These are phyloP conservation scores for Boletus insuetus DNA, from an alignment of 768 basidiomycete species.

Conservation along the genomic window DNA sequence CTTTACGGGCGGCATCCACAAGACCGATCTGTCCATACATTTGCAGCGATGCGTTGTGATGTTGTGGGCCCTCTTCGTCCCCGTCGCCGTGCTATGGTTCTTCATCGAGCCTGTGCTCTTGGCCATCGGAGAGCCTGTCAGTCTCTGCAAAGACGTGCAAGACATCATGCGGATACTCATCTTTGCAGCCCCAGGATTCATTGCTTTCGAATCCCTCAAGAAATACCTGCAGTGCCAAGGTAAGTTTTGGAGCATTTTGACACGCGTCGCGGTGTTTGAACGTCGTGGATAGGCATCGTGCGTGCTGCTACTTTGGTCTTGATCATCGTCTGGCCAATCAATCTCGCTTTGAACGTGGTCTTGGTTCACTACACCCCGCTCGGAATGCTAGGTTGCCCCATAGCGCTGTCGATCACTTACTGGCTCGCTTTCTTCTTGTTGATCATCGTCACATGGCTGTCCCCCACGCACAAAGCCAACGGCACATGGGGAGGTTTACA, in stretches of 20 bases:
- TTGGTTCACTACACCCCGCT: slow-evolving; percentile 65
- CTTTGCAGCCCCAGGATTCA: slow-evolving; percentile 67
- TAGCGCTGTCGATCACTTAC: slow-evolving; percentile 67
- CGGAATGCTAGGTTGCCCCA: slow-evolving; percentile 62
- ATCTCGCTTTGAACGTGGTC: slow-evolving; percentile 54
- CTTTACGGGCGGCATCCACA: slow-evolving; percentile 58
- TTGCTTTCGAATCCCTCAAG: slow-evolving; percentile 74
- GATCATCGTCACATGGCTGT: slow-evolving; percentile 45
- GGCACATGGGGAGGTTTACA: slow-evolving; percentile 64
- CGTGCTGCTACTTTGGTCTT: slow-evolving; percentile 65
- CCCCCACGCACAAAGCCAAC: slow-evolving; percentile 52
- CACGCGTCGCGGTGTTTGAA: background rate
- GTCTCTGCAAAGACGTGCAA: slow-evolving; percentile 60
- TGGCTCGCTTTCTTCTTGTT: slow-evolving; percentile 65
- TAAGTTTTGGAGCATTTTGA: slow-evolving; percentile 22
- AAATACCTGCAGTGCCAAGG: slow-evolving; percentile 82
- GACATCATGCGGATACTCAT: slow-evolving; percentile 62
- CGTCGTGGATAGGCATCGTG: slow-evolving; percentile 59
- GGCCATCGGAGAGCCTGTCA: slow-evolving; percentile 56
- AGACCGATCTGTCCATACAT: slow-evolving; percentile 68
- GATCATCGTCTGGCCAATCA: slow-evolving; percentile 61
- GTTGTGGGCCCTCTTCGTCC: slow-evolving; percentile 62
- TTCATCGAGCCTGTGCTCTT: slow-evolving; percentile 63
- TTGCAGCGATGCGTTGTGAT: slow-evolving; percentile 67
- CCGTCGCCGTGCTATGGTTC: slow-evolving; percentile 61